These are phyloP conservation scores for Suhomyces canberraensis DNA, from an alignment of 805 yeast species.

Conservation along the genomic window DNA sequence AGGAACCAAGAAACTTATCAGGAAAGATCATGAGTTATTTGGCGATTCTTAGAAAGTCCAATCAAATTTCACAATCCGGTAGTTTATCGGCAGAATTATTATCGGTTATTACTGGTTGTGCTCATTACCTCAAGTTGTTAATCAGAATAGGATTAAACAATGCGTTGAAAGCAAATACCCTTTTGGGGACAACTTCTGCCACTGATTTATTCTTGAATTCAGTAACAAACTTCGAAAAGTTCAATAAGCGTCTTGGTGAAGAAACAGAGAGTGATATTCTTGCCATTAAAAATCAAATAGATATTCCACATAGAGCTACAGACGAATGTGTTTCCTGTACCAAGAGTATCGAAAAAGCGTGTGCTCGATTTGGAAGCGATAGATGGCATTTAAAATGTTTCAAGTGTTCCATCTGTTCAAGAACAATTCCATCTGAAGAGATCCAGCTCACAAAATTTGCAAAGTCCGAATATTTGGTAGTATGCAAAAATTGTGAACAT, in stretches of 20 bases:
- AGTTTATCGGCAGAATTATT: conserved; percentile 63
- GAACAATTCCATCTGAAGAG: conserved; percentile 26
- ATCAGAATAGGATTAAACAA: conserved; percentile 76
- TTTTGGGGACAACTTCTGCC: conserved; percentile 55
- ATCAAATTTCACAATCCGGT: conserved; percentile 35
- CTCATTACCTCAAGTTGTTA: conserved; percentile 85
- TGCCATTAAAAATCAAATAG: conserved; percentile 26
- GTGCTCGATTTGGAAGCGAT: conserved; percentile 55
- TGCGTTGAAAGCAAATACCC: conserved; percentile 66
- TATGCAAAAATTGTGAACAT: conserved; percentile 61
- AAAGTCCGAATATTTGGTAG: conserved; percentile 29
- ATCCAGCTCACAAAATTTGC: conserved; percentile 47
- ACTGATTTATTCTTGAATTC: conserved; percentile 60
- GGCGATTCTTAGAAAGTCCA: conserved; percentile 70
- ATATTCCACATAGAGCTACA: conserved; percentile 57
- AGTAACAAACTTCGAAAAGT: conserved; percentile 27
- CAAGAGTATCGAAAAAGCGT: conserved; percentile 80
- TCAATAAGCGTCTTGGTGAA: conserved; percentile 6
- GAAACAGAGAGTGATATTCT: conserved; percentile 8
- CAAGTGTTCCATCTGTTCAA: conserved; percentile 57
- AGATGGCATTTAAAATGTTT: conserved; percentile 87
- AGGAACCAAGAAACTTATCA: conserved; percentile 81
- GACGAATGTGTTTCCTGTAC: conserved; percentile 74
- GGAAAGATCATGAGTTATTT: conserved; percentile 88
- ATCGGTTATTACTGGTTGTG: conserved; percentile 82